Evolutionary conservation across 2,329 filamentous ascomycete species (phyloP).

Genomic region (Penicillium sp.): DNA sequence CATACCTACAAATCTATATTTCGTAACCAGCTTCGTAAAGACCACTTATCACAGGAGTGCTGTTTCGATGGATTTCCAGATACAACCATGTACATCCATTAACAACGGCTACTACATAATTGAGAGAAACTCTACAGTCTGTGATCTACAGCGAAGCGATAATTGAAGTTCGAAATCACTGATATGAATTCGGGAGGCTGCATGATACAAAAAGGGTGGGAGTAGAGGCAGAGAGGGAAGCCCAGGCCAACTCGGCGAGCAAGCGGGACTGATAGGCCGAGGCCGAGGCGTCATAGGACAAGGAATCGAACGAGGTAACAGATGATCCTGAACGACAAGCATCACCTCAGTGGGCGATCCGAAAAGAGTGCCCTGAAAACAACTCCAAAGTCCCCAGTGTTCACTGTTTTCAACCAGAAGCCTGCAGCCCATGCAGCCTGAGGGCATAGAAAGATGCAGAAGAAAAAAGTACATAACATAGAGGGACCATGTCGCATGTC

Average conservation of each 20-base stretch:
- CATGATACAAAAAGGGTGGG: slow-evolving; percentile 5
- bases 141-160: not conserved
- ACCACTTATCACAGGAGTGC: too few relatives aligned
- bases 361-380: not conserved
- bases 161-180: not conserved
- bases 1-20: not conserved
- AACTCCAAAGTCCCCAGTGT: not conserved
- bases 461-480: slow-evolving; percentile 16
- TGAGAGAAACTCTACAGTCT: not conserved
- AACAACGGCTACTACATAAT: not conserved
- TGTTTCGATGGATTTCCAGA: too few relatives aligned
- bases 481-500: slow-evolving; percentile 2
- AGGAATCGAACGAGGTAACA: not conserved
- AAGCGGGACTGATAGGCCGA: not conserved
- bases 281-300: not conserved
- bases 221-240: not conserved
- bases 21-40: too few relatives aligned
- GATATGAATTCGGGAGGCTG: slow-evolving; percentile 6
- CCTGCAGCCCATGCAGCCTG: slow-evolving; percentile 1
- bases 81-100: not conserved
- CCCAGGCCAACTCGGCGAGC: not conserved
- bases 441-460: not conserved
- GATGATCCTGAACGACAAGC: not conserved
- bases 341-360: not conserved
- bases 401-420: not conserved